A percentile compares a stretch with the other conserved stretches of the same genome.
phyloP scores from a whole-genome alignment of 78 protist genomes.

The Dictyostelium intermedium region DNA sequence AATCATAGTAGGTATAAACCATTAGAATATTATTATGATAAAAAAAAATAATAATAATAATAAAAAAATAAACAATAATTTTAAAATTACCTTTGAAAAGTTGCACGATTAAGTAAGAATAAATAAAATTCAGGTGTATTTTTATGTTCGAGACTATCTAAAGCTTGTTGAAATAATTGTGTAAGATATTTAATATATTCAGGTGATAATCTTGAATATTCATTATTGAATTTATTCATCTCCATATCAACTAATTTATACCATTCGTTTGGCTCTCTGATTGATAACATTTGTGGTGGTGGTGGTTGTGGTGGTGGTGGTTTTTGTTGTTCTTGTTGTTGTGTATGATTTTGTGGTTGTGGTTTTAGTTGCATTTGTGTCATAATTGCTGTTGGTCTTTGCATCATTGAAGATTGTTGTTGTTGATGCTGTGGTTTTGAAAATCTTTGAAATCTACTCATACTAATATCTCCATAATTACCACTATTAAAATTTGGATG shows the following conservation, averaged over 20 bases:
- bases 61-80: background rate
- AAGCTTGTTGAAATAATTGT: background rate
- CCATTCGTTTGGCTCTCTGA: background rate
- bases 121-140: background rate
- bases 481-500: background rate
- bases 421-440: background rate
- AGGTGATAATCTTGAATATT: background rate
- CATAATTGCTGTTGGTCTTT: background rate
- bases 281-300: background rate
- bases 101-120: background rate
- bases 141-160: background rate
- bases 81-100: background rate
- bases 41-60: background rate
- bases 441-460: conserved; percentile 6
- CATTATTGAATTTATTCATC: background rate
- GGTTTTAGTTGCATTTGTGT: background rate
- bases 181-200: conserved; percentile 11
- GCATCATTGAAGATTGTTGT: background rate
- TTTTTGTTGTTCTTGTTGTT: conserved; percentile 3
- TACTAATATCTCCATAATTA: background rate
- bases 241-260: conserved; percentile 7
- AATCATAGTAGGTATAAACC: background rate
- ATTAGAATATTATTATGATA: background rate
- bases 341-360: background rate
- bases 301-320: background rate